Base-by-base conservation (phyloP, 164 flowering plant genomes). In the Vitis rupestris region DNA sequence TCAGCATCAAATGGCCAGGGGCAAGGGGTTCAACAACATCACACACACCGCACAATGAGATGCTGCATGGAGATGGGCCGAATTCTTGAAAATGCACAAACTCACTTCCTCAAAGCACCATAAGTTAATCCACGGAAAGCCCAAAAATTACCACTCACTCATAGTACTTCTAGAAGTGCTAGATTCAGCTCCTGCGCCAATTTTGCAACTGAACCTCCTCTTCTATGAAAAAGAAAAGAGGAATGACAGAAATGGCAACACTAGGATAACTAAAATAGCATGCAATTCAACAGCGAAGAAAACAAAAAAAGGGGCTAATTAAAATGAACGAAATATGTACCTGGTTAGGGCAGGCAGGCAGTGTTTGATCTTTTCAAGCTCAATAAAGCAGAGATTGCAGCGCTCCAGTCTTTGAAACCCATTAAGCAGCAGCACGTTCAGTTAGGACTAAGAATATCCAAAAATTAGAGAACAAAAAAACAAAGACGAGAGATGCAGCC, bases 161-260 rank as follows among this genome's bases (percentile, higher is more conserved):
- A 48, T 63, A 75, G 62, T 59, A 81, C 78, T 70, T 87, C 92
- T 71, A 82, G 89, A 67, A 90, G 80, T 68, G 87, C 82, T 64
- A 90, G 75, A 72, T 73, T 88, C 69, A 90, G 76, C 78, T 90
- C 95, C 56, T 87, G 93, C 10, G 93, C 91, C 53, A 76, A 81
- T 74, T 90, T 94, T 50, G 96, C 87, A 65, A 92, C 85, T 23
- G 89, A 82, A 7, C 97, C 98, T 31, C 97, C 97, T 82, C 84
- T 84, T 83, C 98, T 94, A 80, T 29, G 37, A 60, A 65, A 51
- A 67, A 14, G 3, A 37, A 30, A 63, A 10, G 7, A 3, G 12
- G 44, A 44, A 51, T 49, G 57, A 61, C 1, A 9, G 53, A 12
- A 23, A 23, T 23, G 27, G 27, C 2, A 23, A 23, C 27, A 23